Conservation (phyloP, 2,329 filamentous ascomycete species). For the Xylariaceae sp. region DNA sequence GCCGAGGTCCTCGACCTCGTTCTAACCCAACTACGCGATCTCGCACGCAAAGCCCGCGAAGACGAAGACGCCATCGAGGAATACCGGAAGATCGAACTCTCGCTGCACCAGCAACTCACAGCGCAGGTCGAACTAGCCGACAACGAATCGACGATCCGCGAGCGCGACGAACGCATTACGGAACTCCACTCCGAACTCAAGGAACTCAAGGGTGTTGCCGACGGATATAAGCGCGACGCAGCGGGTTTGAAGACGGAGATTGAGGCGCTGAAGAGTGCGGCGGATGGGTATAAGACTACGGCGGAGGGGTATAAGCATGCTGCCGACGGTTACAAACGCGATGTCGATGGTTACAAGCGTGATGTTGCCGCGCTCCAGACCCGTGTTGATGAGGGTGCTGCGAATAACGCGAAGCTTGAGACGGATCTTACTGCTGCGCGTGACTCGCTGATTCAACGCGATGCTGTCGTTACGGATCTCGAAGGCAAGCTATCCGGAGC, state of each 20-base stretch:
- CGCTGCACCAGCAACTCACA: constrained; percentile 52
- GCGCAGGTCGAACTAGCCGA: constrained; percentile 31
- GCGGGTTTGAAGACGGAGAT: constrained; percentile 49
- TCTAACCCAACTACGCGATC: constrained; percentile 44
- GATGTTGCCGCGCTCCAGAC: constrained; percentile 49
- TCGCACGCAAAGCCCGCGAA: constrained; percentile 43
- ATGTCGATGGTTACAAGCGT: constrained; percentile 47
- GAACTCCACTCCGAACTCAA: constrained; percentile 48
- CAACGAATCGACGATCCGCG: constrained; percentile 30
- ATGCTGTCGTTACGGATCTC: neutral
- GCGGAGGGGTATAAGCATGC: too few relatives aligned
- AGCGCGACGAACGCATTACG: constrained; percentile 37
- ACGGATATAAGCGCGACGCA: constrained; percentile 50
- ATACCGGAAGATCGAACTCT: constrained; percentile 52
- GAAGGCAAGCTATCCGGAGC: constrained; percentile 1
- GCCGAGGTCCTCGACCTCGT: constrained; percentile 53
- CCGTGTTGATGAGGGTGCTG: constrained; percentile 35
- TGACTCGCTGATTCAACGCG: neutral
- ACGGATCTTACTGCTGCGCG: neutral
- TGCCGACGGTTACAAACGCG: constrained; percentile 45
- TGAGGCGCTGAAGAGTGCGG: constrained; percentile 4
- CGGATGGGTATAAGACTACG: too few relatives aligned
- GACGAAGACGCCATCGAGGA: constrained; percentile 54
- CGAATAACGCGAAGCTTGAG: constrained; percentile 12
- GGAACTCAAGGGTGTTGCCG: constrained; percentile 34